Evolutionary conservation across 495 filamentous ascomycete genomes (phyloP), one percentile per base, ranked within the genome.

Genomic region (Cairneyella variabilis): DNA sequence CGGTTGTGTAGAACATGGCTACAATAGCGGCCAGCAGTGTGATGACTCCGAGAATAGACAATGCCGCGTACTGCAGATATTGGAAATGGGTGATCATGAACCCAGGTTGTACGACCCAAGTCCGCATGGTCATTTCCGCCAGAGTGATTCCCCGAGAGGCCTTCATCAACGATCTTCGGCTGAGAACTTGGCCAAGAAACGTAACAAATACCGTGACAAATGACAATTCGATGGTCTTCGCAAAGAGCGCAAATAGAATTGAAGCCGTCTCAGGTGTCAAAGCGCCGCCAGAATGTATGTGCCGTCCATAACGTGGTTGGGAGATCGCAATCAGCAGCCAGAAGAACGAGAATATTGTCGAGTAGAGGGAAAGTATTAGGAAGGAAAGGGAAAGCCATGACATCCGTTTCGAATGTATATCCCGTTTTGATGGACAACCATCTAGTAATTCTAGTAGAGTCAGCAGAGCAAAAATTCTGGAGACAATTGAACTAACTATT

Each of bases 181-280:
- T 85, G 9, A 91, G 66, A 2, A 84, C 76, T 69, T 91, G 88
- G 0, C 87, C 88, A 3, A 90, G 60, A 38, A 86, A 84, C 0
- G 83, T 77, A 2, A 91, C 85, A 54, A 87, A 86, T 1, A 89
- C 83, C 0, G 88, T 88, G 16, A 90, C 85, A 61, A 89, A 91
- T 0, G 83, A 78, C 56, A 88, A 61, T 66, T 91, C 88, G 45
- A 90, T 86, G 0, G 79, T 81, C 67, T 47, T 47, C n/a, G 44
- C 44, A 16, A 32, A 47, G 4, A 86, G 63, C 0, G 83, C 74
- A 46, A 75, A 84, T 1, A 90, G 60, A 8, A 86, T 53, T 27
- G 75, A 80, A 0, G 85, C 85, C 0, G 77, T 83, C 0, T 77
- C 73, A 0, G 79, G 75, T 0, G 67, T 68, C 17, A 90, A 41